A percentile compares a stretch with the other conserved stretches of the same genome.
Conservation (phyloP, 2,329 filamentous ascomycete genomes). For the Scytalidium lignicola region DNA sequence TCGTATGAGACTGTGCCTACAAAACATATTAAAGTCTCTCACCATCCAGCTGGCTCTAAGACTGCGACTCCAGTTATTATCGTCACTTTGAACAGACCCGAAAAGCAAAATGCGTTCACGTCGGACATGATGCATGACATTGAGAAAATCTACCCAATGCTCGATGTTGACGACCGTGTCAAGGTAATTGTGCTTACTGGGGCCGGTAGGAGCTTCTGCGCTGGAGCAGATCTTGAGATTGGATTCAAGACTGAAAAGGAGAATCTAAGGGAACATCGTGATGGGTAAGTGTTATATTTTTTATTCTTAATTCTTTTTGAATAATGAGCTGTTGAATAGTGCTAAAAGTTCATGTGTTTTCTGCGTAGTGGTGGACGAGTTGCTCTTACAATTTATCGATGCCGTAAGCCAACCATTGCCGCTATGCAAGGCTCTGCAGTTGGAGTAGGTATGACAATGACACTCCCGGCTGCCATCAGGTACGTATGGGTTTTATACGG, state of each 20-base stretch:
- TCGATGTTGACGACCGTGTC: constrained; percentile 49
- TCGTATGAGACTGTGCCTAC: constrained; percentile 37
- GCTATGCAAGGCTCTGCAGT: constrained; percentile 55
- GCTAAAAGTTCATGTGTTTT: neutral
- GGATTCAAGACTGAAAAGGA: constrained; percentile 12
- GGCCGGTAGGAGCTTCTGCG: constrained; percentile 47
- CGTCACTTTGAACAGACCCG: constrained; percentile 57
- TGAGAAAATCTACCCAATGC: constrained; percentile 43
- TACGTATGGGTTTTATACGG: neutral
- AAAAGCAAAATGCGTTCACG: constrained; percentile 66
- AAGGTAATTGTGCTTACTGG: constrained; percentile 49
- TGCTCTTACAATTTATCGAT: constrained; percentile 48
- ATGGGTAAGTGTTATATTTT: constrained; percentile 21
- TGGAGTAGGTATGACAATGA: constrained; percentile 56
- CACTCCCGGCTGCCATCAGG: constrained; percentile 37
- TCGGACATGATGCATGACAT: constrained; percentile 57
- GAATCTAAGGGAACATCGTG: constrained; percentile 32
- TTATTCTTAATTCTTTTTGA: too few species aligned
- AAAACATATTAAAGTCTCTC: constrained; percentile 39
- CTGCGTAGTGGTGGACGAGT: constrained; percentile 40
- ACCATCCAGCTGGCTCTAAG: constrained; percentile 43
- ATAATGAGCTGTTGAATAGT: too few species aligned
- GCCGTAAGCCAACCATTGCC: constrained; percentile 51
- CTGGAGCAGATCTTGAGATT: constrained; percentile 49
- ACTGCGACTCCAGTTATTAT: constrained; percentile 56